Percentiles rank a stretch among this genome's conserved stretches.
Conservation (phyloP, 805 yeast genomes). For the Trichomonascus vanleenenianus region DNA sequence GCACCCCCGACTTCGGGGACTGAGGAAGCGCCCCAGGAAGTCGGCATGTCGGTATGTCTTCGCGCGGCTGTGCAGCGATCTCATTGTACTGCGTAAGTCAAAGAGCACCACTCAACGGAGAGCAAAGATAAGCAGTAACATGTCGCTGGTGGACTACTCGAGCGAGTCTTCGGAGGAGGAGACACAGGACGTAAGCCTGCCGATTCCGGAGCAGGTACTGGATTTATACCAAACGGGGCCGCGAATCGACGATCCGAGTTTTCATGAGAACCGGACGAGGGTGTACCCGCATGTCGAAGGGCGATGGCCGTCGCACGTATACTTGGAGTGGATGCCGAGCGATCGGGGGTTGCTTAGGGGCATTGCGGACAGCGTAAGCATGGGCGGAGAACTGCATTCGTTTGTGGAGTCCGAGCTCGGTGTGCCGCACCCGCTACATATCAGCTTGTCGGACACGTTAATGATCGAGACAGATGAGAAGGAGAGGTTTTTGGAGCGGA, state of each 20-base stretch:
- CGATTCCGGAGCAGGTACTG: constrained; percentile 18
- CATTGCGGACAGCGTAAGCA: not conserved
- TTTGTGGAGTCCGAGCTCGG: constrained; percentile 17
- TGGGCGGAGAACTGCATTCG: constrained; percentile 5
- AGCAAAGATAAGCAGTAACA: not conserved
- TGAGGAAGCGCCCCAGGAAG: no score
- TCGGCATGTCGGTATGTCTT: no score
- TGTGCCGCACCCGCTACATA: constrained; percentile 20
- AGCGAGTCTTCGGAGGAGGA: constrained; percentile 4
- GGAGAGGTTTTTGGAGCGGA: constrained; percentile 7
- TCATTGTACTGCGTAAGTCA: not conserved
- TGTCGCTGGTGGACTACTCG: constrained; percentile 7
- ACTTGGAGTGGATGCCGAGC: constrained; percentile 22
- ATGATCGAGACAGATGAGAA: constrained; percentile 16
- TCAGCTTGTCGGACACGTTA: constrained; percentile 22
- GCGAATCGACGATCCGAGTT: constrained; percentile 8
- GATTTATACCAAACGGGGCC: constrained; percentile 18
- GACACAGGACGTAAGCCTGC: not conserved
- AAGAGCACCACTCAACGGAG: not conserved
- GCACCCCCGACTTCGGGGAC: no score
- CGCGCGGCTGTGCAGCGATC: no score
- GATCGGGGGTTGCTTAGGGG: not conserved
- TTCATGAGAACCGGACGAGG: constrained; percentile 17
- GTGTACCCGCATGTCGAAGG: constrained; percentile 19
- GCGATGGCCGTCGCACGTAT: constrained; percentile 23